Base-by-base conservation (phyloP, 1,139 yeast species). In the Yamadazyma siamensis region DNA sequence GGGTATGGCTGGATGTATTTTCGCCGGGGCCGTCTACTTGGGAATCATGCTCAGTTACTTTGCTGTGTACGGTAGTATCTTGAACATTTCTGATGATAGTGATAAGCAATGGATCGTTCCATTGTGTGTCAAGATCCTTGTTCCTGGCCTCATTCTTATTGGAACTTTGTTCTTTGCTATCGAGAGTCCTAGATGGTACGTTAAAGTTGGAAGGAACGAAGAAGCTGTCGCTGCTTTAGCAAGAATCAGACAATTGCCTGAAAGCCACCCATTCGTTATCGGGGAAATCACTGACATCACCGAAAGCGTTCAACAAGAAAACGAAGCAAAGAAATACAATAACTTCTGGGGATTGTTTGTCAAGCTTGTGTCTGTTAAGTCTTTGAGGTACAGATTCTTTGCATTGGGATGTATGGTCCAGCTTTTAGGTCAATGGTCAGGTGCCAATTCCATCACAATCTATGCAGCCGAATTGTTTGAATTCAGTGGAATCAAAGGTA, bases 371-470 rank as follows among this genome's bases (percentile, higher is more conserved):
- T 33, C 54, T 2, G 61, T 54, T 32, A 62, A 48, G 38, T 63
- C 65, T 27, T 59, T 61, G 39, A 56, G 65, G 38, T 66, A 71
- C 48, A 59, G 75, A 47, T 67, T 78, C 47, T 51, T 72, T 24
- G 50, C 46, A 15, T 53, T 71, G 25, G 60, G 75, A 11, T 51
- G 66, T 27, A 45, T 59, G 27, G 60, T 75, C 13, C 78, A 76
- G 43, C 38, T 78, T 27, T 59, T 77, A 33, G 76, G 78, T 27
- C 83, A 77, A 54, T 75, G 80, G 74, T 61, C 76, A 26, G 84
- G 84, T 29, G 78, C 81, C 15, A 77, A 75, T 40, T 75, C 81
- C 3, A 60, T 76, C 29, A 75, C 80, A n/a, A 72, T 75, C 33
- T 76, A 75, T 46, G 75, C 83, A 13, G 68, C 77, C 13, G 72